A percentile compares a stretch with the other conserved stretches of the same genome.
phyloP scores from a whole-genome alignment of 2,329 filamentous ascomycete genomes.

The Atkinsonella hypoxylon region DNA sequence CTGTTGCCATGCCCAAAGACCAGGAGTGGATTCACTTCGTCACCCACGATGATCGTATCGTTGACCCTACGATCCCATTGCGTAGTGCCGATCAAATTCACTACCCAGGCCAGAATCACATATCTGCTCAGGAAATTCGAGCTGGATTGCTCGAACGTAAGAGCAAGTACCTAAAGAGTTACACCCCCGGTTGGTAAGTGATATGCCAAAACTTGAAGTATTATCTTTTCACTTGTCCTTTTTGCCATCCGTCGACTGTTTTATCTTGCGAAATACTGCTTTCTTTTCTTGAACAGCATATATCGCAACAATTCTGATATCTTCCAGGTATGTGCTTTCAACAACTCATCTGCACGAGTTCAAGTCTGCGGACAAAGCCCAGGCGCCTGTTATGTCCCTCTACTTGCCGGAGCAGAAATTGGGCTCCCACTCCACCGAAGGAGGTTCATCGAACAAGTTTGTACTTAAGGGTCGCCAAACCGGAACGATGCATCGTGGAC shows the following conservation, averaged over 20 bases:
- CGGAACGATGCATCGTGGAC: constrained; percentile 76
- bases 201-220: neutral
- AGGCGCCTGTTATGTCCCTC: constrained; percentile 90
- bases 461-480: constrained; percentile 94
- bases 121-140: constrained; percentile 69
- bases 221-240: neutral
- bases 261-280: neutral
- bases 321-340: constrained; percentile 76
- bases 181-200: constrained; percentile 81
- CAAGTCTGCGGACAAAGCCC: constrained; percentile 90
- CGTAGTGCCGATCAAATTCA: constrained; percentile 71
- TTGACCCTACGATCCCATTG: constrained; percentile 71
- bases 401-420: constrained; percentile 92
- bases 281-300: constrained; percentile 5
- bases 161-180: constrained; percentile 97
- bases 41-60: constrained; percentile 68
- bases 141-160: constrained; percentile 90
- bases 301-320: neutral
- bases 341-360: constrained; percentile 97
- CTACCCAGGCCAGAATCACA: constrained; percentile 83
- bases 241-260: neutral
- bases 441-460: constrained; percentile 89
- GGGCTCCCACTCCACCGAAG: constrained; percentile 74
- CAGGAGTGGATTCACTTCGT: constrained; percentile 83
- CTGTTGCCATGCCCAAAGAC: constrained; percentile 88